phyloP scores from a whole-genome alignment of 2,329 filamentous ascomycete genomes.

The Karstenula rhodostoma region DNA sequence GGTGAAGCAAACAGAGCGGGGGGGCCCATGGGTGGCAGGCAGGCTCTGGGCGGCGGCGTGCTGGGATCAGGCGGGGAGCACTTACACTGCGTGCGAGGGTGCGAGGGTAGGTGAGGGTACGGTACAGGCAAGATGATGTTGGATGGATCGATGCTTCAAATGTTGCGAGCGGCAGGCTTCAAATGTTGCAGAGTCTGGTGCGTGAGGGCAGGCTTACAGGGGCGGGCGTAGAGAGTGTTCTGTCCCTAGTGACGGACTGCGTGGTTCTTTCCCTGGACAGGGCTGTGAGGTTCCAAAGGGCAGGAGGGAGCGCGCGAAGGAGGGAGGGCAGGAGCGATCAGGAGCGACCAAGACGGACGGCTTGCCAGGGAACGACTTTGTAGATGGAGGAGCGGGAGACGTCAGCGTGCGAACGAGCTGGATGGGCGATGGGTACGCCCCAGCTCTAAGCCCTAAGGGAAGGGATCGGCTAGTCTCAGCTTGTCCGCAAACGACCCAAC shows the following conservation, averaged over 20 bases:
- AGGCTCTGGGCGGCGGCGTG: slow-evolving; percentile 30
- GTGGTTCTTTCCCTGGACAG: slow-evolving; percentile 41
- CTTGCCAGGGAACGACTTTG: slow-evolving; percentile 22
- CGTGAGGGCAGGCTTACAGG: slow-evolving; percentile 48
- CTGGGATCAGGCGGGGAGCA: slow-evolving; percentile 37
- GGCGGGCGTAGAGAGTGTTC: slow-evolving; percentile 33
- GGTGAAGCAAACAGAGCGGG: slow-evolving; percentile 10
- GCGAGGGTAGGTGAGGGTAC: slow-evolving; percentile 21
- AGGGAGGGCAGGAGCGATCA: slow-evolving; percentile 42
- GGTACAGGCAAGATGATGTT: slow-evolving; percentile 37
- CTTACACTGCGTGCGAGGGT: slow-evolving; percentile 36
- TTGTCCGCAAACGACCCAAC: slow-evolving; percentile 11
- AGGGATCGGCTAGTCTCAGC: slow-evolving; percentile 30
- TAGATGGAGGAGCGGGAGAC: slow-evolving; percentile 9
- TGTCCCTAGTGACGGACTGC: slow-evolving; percentile 11
- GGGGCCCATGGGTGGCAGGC: slow-evolving; percentile 9
- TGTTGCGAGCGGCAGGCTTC: slow-evolving; percentile 27
- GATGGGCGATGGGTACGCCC: slow-evolving; percentile 10
- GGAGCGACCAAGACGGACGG: slow-evolving; percentile 29
- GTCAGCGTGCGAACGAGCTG: slow-evolving; percentile 26
- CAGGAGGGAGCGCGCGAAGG: slow-evolving; percentile 49
- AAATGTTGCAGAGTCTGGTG: slow-evolving; percentile 14
- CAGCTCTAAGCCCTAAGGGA: slow-evolving; percentile 24
- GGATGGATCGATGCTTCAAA: slow-evolving; percentile 41
- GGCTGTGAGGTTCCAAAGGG: slow-evolving; percentile 38